A percentile compares a stretch with the other conserved stretches of the same genome.
Evolutionary conservation across 2,329 filamentous ascomycete genomes (phyloP).

Genomic region (Hortaea sp.): DNA sequence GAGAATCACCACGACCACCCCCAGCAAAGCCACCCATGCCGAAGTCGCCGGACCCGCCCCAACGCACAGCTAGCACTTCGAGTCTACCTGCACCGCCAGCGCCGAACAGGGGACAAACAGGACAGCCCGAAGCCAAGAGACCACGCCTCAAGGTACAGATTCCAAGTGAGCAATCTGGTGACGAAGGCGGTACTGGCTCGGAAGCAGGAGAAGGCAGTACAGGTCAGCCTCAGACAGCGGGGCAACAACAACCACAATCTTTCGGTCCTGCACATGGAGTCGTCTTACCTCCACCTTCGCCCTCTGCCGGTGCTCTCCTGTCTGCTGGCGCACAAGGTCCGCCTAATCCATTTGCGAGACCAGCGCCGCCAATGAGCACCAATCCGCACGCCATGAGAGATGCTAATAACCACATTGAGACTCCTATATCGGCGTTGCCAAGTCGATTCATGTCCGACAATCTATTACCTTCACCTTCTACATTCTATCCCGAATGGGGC

Average conservation of each 20-base stretch:
- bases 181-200: slow-evolving; percentile 64
- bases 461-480: slow-evolving; percentile 79
- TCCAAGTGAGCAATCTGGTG: slow-evolving; percentile 71
- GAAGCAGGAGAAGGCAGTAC: slow-evolving; percentile 50
- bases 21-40: slow-evolving; percentile 19
- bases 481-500: slow-evolving; percentile 87
- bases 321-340: slow-evolving; percentile 88
- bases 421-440: slow-evolving; percentile 87
- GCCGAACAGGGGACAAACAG: slow-evolving; percentile 68
- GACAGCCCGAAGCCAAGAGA: slow-evolving; percentile 57
- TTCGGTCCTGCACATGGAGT: slow-evolving; percentile 43
- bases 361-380: slow-evolving; percentile 59
- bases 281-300: slow-evolving; percentile 85
- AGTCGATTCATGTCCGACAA: slow-evolving; percentile 83
- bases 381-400: slow-evolving; percentile 28
- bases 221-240: slow-evolving; percentile 39
- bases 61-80: slow-evolving; percentile 47
- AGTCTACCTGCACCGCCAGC: slow-evolving; percentile 61
- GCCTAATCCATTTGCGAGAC: slow-evolving; percentile 89
- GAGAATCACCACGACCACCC: slow-evolving; percentile 47
- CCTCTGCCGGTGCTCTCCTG: slow-evolving; percentile 72
- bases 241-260: slow-evolving; percentile 34
- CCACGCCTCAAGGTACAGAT: slow-evolving; percentile 90
- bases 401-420: slow-evolving; percentile 48
- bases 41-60: slow-evolving; percentile 27